Conservation (phyloP, 768 basidiomycete species). For the Hydnomerulius pinastri region DNA sequence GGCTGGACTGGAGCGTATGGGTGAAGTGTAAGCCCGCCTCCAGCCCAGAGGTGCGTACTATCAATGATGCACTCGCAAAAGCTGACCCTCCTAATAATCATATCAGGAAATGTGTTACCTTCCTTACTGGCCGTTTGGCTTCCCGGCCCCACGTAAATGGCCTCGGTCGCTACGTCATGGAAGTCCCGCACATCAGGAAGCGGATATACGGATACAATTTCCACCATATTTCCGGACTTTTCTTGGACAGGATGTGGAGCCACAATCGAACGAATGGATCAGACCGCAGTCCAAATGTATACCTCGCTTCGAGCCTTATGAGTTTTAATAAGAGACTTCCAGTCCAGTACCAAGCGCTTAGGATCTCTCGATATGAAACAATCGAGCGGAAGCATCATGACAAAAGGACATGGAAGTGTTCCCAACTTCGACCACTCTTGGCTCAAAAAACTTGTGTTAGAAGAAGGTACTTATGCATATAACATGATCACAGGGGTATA, state of each 20-base stretch:
- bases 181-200: too few species aligned
- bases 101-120: constrained; percentile 12
- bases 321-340: neutral
- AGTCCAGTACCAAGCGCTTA: neutral
- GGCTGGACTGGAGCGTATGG: constrained; percentile 56
- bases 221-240: too few species aligned
- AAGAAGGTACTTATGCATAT: neutral
- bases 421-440: too few species aligned
- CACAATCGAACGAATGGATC: constrained; percentile 1
- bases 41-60: constrained; percentile 39
- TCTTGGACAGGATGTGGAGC: neutral
- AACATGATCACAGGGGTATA: neutral
- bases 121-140: constrained; percentile 7
- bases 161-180: neutral
- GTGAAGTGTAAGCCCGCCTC: constrained; percentile 47
- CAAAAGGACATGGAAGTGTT: too few species aligned
- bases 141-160: neutral
- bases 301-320: constrained; percentile 3
- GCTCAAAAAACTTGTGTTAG: too few species aligned
- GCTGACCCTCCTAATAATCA: neutral
- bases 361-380: neutral
- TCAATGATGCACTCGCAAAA: too few species aligned
- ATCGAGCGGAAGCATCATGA: too few species aligned
- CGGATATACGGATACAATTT: too few species aligned
- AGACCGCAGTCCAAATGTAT: constrained; percentile 15